phyloP scores from a whole-genome alignment of 148 eudicot genomes.

The Silene latifolia region DNA sequence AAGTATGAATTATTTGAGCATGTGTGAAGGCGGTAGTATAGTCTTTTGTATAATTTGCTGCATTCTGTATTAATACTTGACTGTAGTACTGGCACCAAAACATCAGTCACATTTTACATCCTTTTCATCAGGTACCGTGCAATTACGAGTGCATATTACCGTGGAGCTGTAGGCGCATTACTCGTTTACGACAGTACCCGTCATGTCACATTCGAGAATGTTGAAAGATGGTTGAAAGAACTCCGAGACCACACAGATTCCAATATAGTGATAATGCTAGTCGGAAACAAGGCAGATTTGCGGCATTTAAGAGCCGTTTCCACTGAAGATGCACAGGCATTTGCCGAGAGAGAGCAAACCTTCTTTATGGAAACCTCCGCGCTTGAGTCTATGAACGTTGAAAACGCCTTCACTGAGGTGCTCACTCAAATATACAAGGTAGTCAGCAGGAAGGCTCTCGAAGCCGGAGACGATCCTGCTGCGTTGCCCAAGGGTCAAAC shows the following conservation, averaged over 20 bases:
- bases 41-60: too few relatives aligned
- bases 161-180: conserved; percentile 68
- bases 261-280: conserved; percentile 64
- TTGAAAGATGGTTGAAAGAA: conserved; percentile 69
- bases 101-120: conserved; percentile 1
- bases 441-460: conserved; percentile 55
- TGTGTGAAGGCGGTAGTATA: too few relatives aligned
- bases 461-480: conserved; percentile 50
- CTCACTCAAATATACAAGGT: conserved; percentile 52
- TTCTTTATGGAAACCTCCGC: conserved; percentile 69
- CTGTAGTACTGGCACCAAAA: neutral
- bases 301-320: conserved; percentile 62
- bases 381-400: conserved; percentile 56
- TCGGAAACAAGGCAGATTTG: conserved; percentile 63
- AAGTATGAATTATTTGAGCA: too few relatives aligned
- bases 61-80: too few relatives aligned
- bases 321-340: conserved; percentile 56
- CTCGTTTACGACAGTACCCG: conserved; percentile 57
- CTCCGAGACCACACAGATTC: conserved; percentile 65
- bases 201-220: conserved; percentile 62
- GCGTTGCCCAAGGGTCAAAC: conserved; percentile 62
- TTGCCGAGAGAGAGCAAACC: conserved; percentile 51
- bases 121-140: conserved; percentile 52
- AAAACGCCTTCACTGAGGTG: conserved; percentile 57
- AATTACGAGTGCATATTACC: conserved; percentile 66